Evolutionary conservation across 1,284 basidiomycete species (phyloP), one percentile per base, ranked within the genome.

Genomic region (Pyrrhoderma lamaoense): DNA sequence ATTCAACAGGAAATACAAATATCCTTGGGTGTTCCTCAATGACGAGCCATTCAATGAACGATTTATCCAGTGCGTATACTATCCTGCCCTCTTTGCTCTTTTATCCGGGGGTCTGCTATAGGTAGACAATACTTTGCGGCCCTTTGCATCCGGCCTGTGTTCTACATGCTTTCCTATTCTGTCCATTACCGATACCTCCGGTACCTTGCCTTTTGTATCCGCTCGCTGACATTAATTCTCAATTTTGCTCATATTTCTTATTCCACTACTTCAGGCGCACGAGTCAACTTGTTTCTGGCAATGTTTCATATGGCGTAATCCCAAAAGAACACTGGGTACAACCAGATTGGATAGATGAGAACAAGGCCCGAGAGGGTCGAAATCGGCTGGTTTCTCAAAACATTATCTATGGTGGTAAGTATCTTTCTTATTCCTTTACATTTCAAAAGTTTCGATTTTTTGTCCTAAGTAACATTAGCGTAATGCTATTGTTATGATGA

Each of bases 261-360:
- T 64, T 58, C 3, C 27, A 19, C 39, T 25, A 42, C 16, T 43
- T 27, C 39, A 84, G 80, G 58, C 74, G 79, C 38, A 79, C 86
- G 3, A 68, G 70, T 50, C 70, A 76, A 8, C 62, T 85, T 50
- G 79, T 76, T 3, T 67, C 73, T 27, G 71, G 78, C 1, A 74
- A 76, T 3, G 65, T 81, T 31, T 67, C 70, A 19, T 94, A 90
- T 61, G 91, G 89, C 4, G 65, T 79, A 16, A 85, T 94, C 25
- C 79, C 83, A 3, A 62, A 63, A 18, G 79, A 85, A 14, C 77
- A 89, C 56, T 93, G 91, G 92, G 69, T 73, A 54, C 87, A 92
- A 64, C 89, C 90, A 0, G 76, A 81, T 21, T 91, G 85, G 84
- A 83, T 89, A 54, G 84, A 89, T 55, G 83, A 89, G 61, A 70